Conservation (phyloP, 192 early-diverging fungal genomes). For the Coemansia sp. region DNA sequence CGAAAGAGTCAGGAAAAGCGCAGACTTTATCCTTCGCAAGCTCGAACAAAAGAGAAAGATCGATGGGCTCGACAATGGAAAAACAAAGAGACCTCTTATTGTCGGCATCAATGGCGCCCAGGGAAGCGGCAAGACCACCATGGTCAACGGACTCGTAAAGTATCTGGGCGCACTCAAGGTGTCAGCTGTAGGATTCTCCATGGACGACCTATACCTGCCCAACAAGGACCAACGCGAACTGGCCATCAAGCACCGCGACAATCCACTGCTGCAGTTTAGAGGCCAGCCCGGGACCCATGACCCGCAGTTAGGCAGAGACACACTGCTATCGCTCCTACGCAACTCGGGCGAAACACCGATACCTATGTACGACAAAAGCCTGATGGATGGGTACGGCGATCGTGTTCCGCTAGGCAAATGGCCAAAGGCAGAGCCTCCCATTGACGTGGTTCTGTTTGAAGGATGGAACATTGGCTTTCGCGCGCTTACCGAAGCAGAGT, state of each 20-base stretch:
- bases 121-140: slow-evolving; percentile 72
- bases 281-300: slow-evolving; percentile 94
- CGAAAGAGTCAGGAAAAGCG: slow-evolving; percentile 20
- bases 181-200: slow-evolving; percentile 64
- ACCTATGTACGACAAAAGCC: slow-evolving; percentile 82
- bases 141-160: slow-evolving; percentile 52
- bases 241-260: slow-evolving; percentile 38
- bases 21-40: slow-evolving; percentile 38
- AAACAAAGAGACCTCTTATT: slow-evolving; percentile 44
- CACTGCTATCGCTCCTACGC: slow-evolving; percentile 54
- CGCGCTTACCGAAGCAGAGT: slow-evolving; percentile 45
- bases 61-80: not conserved
- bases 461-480: slow-evolving; percentile 93
- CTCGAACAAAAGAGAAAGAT: slow-evolving; percentile 28
- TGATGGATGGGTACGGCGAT: slow-evolving; percentile 77
- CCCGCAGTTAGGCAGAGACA: slow-evolving; percentile 59
- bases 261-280: slow-evolving; percentile 75
- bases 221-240: slow-evolving; percentile 61
- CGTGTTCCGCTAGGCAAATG: slow-evolving; percentile 63
- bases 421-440: slow-evolving; percentile 54
- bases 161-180: slow-evolving; percentile 52
- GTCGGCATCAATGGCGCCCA: slow-evolving; percentile 82
- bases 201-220: slow-evolving; percentile 87
- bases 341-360: slow-evolving; percentile 48
- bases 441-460: slow-evolving; percentile 87